Evolutionary conservation across 2,329 filamentous ascomycete species (phyloP).

Genomic region (Remersonia thermophila): DNA sequence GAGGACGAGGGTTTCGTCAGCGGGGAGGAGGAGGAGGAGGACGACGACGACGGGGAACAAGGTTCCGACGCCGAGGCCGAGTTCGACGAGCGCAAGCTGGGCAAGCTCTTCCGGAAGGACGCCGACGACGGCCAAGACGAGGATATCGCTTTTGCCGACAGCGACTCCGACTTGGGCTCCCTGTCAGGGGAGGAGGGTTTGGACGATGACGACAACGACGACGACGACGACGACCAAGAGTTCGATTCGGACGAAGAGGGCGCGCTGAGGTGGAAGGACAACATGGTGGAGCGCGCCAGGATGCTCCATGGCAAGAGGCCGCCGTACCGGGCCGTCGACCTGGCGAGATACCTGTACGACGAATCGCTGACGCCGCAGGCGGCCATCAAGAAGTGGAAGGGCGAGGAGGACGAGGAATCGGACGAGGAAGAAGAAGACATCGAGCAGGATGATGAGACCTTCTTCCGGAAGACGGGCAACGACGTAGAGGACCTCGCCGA

Average conservation of each 20-base stretch:
- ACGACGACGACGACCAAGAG: constrained; percentile 44
- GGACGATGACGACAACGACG: constrained; percentile 29
- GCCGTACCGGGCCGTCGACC: constrained; percentile 66
- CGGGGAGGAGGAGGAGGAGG: constrained; percentile 37
- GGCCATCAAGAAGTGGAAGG: constrained; percentile 69
- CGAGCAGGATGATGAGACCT: constrained; percentile 46
- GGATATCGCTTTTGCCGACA: constrained; percentile 85
- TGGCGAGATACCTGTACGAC: constrained; percentile 84
- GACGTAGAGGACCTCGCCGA: constrained; percentile 60
- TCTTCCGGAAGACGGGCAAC: constrained; percentile 51
- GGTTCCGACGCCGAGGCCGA: constrained; percentile 43
- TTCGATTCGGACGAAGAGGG: constrained; percentile 58
- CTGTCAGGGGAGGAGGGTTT: constrained; percentile 49
- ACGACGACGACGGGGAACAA: constrained; percentile 4
- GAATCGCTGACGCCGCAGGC: constrained; percentile 61
- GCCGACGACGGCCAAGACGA: constrained; percentile 44
- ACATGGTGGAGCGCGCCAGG: constrained; percentile 64
- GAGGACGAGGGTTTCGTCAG: constrained; percentile 43
- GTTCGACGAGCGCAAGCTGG: constrained; percentile 46
- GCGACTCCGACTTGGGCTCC: constrained; percentile 90
- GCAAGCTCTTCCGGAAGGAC: constrained; percentile 46
- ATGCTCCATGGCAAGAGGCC: constrained; percentile 57
- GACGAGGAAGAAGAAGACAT: constrained; percentile 47
- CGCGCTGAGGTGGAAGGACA: constrained; percentile 74
- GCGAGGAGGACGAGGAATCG: constrained; percentile 41